Evolutionary conservation across 371 early-diverging fungal genomes (phyloP), one percentile per base, ranked within the genome.

Genomic region (Rhizopus arrhizus): DNA sequence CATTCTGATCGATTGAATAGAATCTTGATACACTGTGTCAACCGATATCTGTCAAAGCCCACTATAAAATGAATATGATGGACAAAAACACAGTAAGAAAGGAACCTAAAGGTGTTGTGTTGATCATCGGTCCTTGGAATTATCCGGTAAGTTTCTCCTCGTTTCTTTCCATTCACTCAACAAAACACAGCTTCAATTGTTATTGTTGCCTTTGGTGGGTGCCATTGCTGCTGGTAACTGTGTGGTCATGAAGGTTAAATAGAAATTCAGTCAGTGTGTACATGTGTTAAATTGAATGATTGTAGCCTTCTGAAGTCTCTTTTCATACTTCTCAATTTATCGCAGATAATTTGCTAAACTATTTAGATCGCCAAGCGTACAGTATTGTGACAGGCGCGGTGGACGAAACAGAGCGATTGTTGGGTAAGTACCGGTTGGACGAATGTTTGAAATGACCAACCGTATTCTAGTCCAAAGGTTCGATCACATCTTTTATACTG

Each of bases 181-280:
- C 16, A 33, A 5, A 8, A n/a, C 11, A 41, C 62, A 75, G 78
- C 52, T 78, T 38, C 80, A 87, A 49, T 75, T 96, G 36, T 22
- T 82, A 4, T 59, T 95, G n/a, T 62, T 80, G 7, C 97, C 98
- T 4, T 64, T 94, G 5, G 82, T 90, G 2, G 91, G 92, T 12
- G 96, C 96, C 3, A 85, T 98, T 60, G 96, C 94, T 16, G 93
- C 93, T 1, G 97, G 98, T n/a, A 92, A 93, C 76, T 87, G 88
- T 10, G 92, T 83, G 32, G 70, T 93, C 3, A 35, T 95, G 55
- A 97, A 97, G 78, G 78, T 78, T 64, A 55, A 2, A 52, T 8
- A 46, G 35, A 46, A 33, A 46, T 15, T 38, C 4, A 31, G 31
- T 2, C 28, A 4, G 11, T 16, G 3, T 5, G 40, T 45, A 12